Evolutionary conservation across 2,329 filamentous ascomycete species (phyloP).

Genomic region (Aspergillus neoniger): DNA sequence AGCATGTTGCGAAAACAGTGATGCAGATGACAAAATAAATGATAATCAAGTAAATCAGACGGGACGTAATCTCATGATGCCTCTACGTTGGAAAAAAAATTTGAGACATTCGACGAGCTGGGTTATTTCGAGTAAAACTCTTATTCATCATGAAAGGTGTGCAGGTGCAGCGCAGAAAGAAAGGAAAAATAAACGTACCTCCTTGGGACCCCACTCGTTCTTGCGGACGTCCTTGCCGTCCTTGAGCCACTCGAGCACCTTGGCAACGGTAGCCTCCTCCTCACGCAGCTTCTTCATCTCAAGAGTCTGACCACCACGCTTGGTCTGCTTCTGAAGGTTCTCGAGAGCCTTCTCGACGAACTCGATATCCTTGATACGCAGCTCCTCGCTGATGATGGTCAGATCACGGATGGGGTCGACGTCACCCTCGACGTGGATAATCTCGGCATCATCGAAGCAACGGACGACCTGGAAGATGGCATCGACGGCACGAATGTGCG

Average conservation of each 20-base stretch:
- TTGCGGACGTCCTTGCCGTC: conserved; percentile 93
- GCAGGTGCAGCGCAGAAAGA: conserved; percentile 22
- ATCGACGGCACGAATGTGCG: conserved; percentile 96
- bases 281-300: conserved; percentile 98
- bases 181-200: conserved; percentile 62
- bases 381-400: conserved; percentile 94
- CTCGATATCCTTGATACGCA: conserved; percentile 97
- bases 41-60: conserved; percentile 58
- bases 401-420: conserved; percentile 93
- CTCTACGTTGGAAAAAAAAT: conserved; percentile 64
- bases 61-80: conserved; percentile 82
- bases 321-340: conserved; percentile 88
- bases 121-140: conserved; percentile 93
- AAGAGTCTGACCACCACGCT: conserved; percentile 88
- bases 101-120: conserved; percentile 98
- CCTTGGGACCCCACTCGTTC: conserved; percentile 85
- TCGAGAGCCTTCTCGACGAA: conserved; percentile 96
- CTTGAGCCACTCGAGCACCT: conserved; percentile 79
- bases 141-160: conserved; percentile 85
- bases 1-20: conserved; percentile 4
- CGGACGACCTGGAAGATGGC: conserved; percentile 97
- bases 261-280: conserved; percentile 90
- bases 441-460: conserved; percentile 98
- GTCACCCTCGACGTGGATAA: conserved; percentile 98
- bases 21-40: neutral